Evolutionary conservation across 148 eudicot genomes (phyloP).

Genomic region (Bassia scoparia): DNA sequence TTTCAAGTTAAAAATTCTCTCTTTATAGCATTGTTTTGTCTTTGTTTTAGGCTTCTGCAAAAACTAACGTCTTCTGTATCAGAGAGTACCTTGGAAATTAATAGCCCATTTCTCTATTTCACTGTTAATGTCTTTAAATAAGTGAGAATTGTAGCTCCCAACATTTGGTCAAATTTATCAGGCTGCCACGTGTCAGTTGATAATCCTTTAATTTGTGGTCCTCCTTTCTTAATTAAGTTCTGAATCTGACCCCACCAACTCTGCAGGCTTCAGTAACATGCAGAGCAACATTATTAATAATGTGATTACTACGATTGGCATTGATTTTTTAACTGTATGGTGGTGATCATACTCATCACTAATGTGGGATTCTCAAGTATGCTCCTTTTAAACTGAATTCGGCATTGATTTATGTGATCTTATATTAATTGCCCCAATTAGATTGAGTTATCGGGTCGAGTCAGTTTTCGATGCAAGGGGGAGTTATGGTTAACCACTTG

Average conservation of each 20-base stretch:
- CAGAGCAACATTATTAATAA: constrained; percentile 1
- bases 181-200: constrained; percentile 18
- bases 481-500: too few species aligned
- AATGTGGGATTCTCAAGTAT: too few species aligned
- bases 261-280: constrained; percentile 15
- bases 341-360: too few species aligned
- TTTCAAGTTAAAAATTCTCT: not conserved
- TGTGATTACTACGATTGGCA: not conserved
- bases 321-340: too few species aligned
- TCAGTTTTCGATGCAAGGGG: too few species aligned
- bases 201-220: constrained; percentile 4
- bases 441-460: too few species aligned
- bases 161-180: constrained; percentile 27
- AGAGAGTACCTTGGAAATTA: constrained; percentile 18
- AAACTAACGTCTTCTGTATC: constrained; percentile 19
- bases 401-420: too few species aligned
- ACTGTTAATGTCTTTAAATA: not conserved
- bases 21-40: constrained; percentile 6
- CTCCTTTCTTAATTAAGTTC: not conserved
- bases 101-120: constrained; percentile 8
- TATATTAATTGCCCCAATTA: too few species aligned
- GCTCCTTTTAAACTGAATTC: too few species aligned
- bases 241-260: constrained; percentile 5
- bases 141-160: constrained; percentile 7
- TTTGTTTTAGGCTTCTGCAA: constrained; percentile 9